These are phyloP conservation scores for Chenopodium album DNA, from an alignment of 148 eudicot genomes.

Conservation along the genomic window DNA sequence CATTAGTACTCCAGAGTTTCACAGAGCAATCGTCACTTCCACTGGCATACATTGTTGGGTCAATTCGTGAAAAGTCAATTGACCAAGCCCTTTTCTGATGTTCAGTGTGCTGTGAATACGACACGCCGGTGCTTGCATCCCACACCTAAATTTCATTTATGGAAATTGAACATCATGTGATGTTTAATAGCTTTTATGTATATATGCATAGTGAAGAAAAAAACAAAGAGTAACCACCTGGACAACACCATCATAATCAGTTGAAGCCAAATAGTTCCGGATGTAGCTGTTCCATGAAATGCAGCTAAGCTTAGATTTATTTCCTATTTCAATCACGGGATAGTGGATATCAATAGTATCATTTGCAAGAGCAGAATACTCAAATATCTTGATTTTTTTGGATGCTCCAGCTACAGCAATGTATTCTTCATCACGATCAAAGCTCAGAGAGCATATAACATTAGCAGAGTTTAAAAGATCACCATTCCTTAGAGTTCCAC, in stretches of 20 bases:
- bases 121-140: slow-evolving; percentile 77
- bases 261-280: slow-evolving; percentile 79
- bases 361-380: slow-evolving; percentile 52
- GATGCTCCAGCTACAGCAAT: slow-evolving; percentile 89
- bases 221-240: slow-evolving; percentile 47
- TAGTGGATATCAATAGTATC: slow-evolving; percentile 68
- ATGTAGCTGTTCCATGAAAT: slow-evolving; percentile 88
- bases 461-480: slow-evolving; percentile 61
- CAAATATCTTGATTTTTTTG: slow-evolving; percentile 74
- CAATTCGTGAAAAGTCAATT: slow-evolving; percentile 78
- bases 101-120: slow-evolving; percentile 50
- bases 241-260: slow-evolving; percentile 86
- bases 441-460: slow-evolving; percentile 80
- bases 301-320: slow-evolving; percentile 74
- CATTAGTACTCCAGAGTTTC: slow-evolving; percentile 81
- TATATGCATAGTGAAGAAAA: neutral
- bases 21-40: slow-evolving; percentile 89
- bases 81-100: slow-evolving; percentile 92
- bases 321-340: slow-evolving; percentile 75
- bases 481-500: slow-evolving; percentile 58
- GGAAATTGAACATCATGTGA: slow-evolving; percentile 11
- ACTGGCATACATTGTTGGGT: slow-evolving; percentile 75
- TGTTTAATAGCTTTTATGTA: neutral
- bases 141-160: slow-evolving; percentile 56
- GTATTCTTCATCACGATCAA: slow-evolving; percentile 82